A percentile compares a stretch with the other conserved stretches of the same genome.
phyloP scores from a whole-genome alignment of 306 rosid genomes.

The Leucaena leucocephala region DNA sequence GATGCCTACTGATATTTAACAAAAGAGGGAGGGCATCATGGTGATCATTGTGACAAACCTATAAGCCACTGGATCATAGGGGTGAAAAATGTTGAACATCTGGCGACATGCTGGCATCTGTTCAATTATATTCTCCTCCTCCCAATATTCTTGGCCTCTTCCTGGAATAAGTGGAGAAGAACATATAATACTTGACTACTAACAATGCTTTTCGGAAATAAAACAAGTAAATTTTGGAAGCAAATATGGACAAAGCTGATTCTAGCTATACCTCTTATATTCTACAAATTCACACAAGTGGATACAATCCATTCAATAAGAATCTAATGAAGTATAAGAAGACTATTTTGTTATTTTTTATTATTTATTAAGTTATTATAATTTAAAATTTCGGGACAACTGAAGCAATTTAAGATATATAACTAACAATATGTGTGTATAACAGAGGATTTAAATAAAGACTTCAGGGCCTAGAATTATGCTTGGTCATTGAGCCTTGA shows the following conservation, averaged over 20 bases:
- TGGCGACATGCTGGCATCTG: constrained; percentile 95
- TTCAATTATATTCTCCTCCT: constrained; percentile 74
- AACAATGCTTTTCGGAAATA: constrained; percentile 17
- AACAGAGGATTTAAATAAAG: neutral
- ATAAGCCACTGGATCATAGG: constrained; percentile 97
- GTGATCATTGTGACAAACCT: constrained; percentile 57
- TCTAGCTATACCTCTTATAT: neutral
- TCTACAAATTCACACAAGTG: neutral
- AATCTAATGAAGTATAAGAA: neutral
- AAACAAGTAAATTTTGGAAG: constrained; percentile 7
- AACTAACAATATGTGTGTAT: neutral
- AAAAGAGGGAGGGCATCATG: neutral
- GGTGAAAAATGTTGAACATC: constrained; percentile 97
- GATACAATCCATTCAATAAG: neutral
- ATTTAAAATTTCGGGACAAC: neutral
- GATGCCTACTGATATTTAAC: constrained; percentile 12
- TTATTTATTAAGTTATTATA: neutral
- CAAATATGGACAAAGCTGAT: neutral
- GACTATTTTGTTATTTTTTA: neutral
- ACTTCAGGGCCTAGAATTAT: neutral
- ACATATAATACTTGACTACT: constrained; percentile 1
- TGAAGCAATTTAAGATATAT: neutral
- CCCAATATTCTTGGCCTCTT: constrained; percentile 91
- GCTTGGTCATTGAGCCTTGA: neutral
- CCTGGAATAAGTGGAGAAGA: constrained; percentile 54